A percentile compares a stretch with the other conserved stretches of the same genome.
Evolutionary conservation across 139 green algal genomes (phyloP).

Genomic region (Picochlorum sp.): DNA sequence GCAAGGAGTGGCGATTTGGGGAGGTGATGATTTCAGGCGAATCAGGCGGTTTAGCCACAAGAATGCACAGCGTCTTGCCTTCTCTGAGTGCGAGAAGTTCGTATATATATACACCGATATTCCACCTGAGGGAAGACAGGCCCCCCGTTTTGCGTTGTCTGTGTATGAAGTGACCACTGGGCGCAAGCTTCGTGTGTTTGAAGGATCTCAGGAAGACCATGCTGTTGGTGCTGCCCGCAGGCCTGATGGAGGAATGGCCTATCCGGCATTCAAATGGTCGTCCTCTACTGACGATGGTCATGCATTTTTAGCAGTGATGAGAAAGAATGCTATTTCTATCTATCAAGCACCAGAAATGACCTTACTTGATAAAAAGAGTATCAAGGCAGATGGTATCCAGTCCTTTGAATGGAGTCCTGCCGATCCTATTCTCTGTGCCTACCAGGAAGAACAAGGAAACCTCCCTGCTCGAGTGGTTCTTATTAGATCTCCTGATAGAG

Average conservation of each 20-base stretch:
- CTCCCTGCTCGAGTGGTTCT: conserved; percentile 72
- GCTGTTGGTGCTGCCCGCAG: conserved; percentile 48
- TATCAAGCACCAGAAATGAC: conserved; percentile 78
- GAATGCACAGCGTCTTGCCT: conserved; percentile 72
- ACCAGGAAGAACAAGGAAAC: conserved; percentile 80
- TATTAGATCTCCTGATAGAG: conserved; percentile 61
- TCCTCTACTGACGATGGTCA: conserved; percentile 42
- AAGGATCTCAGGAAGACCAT: conserved; percentile 68
- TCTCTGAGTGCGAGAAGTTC: conserved; percentile 82
- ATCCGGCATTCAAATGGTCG: conserved; percentile 91
- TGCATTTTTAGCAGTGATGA: conserved; percentile 70
- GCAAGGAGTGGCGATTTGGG: conserved; percentile 87
- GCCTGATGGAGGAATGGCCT: conserved; percentile 52
- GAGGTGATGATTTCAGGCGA: conserved; percentile 63
- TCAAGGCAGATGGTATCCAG: conserved; percentile 81
- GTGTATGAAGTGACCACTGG: conserved; percentile 71
- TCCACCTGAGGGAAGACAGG: conserved; percentile 7
- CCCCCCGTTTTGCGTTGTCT: conserved; percentile 36
- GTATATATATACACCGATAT: conserved; percentile 64
- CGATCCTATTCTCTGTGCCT: conserved; percentile 76
- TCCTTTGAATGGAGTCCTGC: conserved; percentile 83
- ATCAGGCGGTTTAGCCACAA: conserved; percentile 58
- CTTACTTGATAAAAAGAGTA: conserved; percentile 86
- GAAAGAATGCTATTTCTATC: conserved; percentile 63
- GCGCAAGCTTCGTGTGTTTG: conserved; percentile 54